Evolutionary conservation across 345 rosid species (phyloP), one percentile per base, ranked within the genome.

Genomic region (Streptanthus diversifolius): DNA sequence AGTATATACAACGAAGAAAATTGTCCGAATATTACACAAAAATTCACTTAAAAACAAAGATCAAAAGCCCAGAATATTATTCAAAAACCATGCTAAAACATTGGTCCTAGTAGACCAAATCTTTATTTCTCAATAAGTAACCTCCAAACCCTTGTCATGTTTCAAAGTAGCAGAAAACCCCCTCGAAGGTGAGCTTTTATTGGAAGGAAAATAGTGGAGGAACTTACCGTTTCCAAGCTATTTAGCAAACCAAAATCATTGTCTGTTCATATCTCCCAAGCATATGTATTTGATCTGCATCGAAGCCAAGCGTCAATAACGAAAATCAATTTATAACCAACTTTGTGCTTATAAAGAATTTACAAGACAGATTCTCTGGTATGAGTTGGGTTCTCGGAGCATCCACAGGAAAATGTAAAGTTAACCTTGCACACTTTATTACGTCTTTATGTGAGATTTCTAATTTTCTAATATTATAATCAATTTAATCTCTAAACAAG

Each of bases 231-330:
- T 73, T 44, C 29, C n/a, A 41, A 55, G 17, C 80, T 73, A 47
- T 47, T 17, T 6, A 24, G 44, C 68, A 51, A 33, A 60, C 67
- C 75, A 45, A 62, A 62, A 44, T 84, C 83, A 86, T 25, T 79
- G 80, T 72, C 86, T 80, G 79, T 81, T 90, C 97, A 93, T 88
- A 71, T 88, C 89, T 44, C 96, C 99, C 68, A 91, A 54, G 88
- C 97, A 91, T 37, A 95, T 74, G 66, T 91, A 88, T 71, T 89
- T 91, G 60, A 85, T 53, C 97, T 91, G 95, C 77, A 66, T 45
- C 58, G 33, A 71, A 61, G 41, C 22, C 51, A 66, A 48, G 66
- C 15, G 51, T 66, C 61, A 56, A 24, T 17, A 57, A 10, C 49
- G 11, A 24, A 32, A 72, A 40, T 6, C 32, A 22, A 44, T 55